phyloP scores from a whole-genome alignment of 2,329 filamentous ascomycete species.

The Colletotrichum spinosum region DNA sequence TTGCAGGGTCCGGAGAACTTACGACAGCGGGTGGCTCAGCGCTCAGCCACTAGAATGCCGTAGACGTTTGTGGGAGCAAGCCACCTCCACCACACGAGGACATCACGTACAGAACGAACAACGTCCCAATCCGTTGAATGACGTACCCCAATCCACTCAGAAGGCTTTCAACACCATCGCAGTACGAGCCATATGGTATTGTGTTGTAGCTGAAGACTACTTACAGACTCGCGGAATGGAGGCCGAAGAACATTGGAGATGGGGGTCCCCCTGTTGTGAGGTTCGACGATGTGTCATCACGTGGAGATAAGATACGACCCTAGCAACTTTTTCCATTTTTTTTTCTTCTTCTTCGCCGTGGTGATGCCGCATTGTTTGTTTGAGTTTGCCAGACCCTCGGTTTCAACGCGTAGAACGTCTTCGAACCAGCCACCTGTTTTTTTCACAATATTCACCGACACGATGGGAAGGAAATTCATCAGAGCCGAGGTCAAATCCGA shows the following conservation, averaged over 20 bases:
- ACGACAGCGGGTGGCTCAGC: conserved; percentile 36
- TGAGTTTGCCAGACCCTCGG: neutral
- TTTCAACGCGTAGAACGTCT: too few species aligned
- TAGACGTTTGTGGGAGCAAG: conserved; percentile 10
- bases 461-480: conserved; percentile 25
- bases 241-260: too few species aligned
- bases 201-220: neutral
- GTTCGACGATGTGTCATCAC: conserved; percentile 9
- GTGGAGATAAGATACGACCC: conserved; percentile 34
- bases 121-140: conserved; percentile 19
- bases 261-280: neutral
- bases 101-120: conserved; percentile 19
- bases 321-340: conserved; percentile 20
- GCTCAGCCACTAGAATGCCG: conserved; percentile 22
- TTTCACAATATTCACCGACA: neutral
- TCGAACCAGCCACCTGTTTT: neutral
- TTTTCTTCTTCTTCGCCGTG: conserved; percentile 3
- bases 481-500: conserved; percentile 25
- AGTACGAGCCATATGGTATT: too few species aligned
- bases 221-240: too few species aligned
- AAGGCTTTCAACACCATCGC: too few species aligned
- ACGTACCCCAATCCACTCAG: conserved; percentile 1
- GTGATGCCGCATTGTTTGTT: conserved; percentile 5
- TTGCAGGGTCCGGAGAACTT: conserved; percentile 29
- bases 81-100: conserved; percentile 21